Evolutionary conservation across 2,329 filamentous ascomycete genomes (phyloP), one percentile per base, ranked within the genome.

Genomic region (Clonostachys solani): DNA sequence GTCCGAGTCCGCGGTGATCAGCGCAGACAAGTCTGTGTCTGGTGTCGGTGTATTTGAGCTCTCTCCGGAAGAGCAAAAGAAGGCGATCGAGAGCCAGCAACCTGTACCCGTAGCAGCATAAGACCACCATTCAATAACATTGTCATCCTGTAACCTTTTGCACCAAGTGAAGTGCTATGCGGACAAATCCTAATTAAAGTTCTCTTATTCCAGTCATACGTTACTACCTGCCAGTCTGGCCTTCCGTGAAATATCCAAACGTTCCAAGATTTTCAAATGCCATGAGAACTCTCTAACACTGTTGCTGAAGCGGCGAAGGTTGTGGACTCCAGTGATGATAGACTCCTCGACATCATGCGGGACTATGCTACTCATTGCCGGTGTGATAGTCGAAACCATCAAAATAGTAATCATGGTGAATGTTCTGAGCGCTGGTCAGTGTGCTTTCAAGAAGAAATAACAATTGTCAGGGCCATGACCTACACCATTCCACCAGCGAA

Each of bases 401-500:
- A 57, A 44, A 23, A 59, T 58, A 2, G 54, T 59, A 0, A 53
- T 51, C 17, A 62, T 59, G 16, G 60, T 59, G 6, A 62, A 51
- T 2, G 58, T 62, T 1, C 60, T 61, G 17, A 43, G 40, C 8
- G 34, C 38, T 2, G 35, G 23, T 10, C 16, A 4, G 7, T 9
- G 0, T 29, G 29, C 33, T 36, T 53, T 38, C 17, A n/a, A 8
- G 12, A 38, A 8, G 7, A 5, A 15, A 8, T 38, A 1, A 10
- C 6, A n/a, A 38, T n/a, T n/a, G 15, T 8, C 7, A 18, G 12
- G 15, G 12, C 15, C 7, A 38, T 38, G 15, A n/a, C 59, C 54
- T 48, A 62, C 60, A 59, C 60, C 60, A 62, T 61, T 12, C 60
- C 59, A 5, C 52, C 56, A 0, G 59, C 56, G 34, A 62, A 62